Evolutionary conservation across 2,329 filamentous ascomycete species (phyloP), one percentile per base, ranked within the genome.

Genomic region (Xylaria sp.): DNA sequence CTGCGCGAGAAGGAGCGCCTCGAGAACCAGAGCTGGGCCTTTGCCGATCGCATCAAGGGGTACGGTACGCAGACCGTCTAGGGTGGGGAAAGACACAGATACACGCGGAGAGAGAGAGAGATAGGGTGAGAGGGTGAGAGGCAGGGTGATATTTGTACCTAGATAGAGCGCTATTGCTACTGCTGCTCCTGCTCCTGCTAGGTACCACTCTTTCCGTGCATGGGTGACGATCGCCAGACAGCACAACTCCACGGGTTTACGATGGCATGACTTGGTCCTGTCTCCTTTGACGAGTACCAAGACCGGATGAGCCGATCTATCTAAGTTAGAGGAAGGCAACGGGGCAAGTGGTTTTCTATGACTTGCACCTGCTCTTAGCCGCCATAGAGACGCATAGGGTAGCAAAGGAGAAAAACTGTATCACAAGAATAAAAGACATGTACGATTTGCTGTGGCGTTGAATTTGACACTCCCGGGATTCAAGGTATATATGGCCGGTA

Each of bases 21-120:
- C 63, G 92, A 97, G 81, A 83, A 87, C 67, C 93, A 97, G 83
- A 97, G 92, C 83, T 97, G 93, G 94, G 92, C 90, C 47, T 99
- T 99, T 78, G 94, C 94, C 20, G 93, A 97, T 72, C 84, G 88
- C 66, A 97, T 99, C 74, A 89, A 86, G 74, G 94, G 94, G 41
- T 99, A 99, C 72, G 94, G 94, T 57, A 95, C 92, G 21, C 92
- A 97, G 80, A 81, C 77, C 42, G 82, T 84, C 11, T 85, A 78
- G 58, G n/a, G n/a, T n/a, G n/a, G n/a, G n/a, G n/a, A n/a, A n/a
- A n/a, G n/a, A n/a, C n/a, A n/a, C n/a, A n/a, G n/a, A n/a, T n/a
- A n/a, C n/a, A n/a, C n/a, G n/a, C n/a, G n/a, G n/a, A n/a, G n/a
- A n/a, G n/a, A n/a, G n/a, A n/a, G n/a, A n/a, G n/a, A n/a, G n/a